A percentile compares a stretch with the other conserved stretches of the same genome.
Conservation (phyloP, 116 monocot species). For the Trichopus zeylanicus region DNA sequence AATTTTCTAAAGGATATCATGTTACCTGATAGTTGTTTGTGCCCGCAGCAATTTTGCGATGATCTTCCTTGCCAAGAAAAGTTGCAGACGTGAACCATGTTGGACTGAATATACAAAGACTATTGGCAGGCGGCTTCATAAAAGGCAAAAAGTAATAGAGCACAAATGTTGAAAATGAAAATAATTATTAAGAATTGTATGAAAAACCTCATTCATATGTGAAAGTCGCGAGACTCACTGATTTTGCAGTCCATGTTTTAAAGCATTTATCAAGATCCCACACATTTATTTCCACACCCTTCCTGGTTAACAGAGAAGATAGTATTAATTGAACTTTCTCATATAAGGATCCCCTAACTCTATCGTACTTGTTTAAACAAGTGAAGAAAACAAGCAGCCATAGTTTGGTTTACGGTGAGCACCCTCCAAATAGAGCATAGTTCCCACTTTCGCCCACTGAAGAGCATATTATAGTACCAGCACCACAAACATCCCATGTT, state of each 20-base stretch:
- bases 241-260: slow-evolving; percentile 75
- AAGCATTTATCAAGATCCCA: slow-evolving; percentile 71
- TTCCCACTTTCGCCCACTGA: slow-evolving; percentile 54
- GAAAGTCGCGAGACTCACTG: slow-evolving; percentile 38
- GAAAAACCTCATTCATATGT: not conserved
- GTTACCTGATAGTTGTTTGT: slow-evolving; percentile 80
- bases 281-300: slow-evolving; percentile 74
- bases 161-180: not conserved
- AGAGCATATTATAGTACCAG: slow-evolving; percentile 68
- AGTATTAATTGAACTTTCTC: not conserved
- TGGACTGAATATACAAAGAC: slow-evolving; percentile 64
- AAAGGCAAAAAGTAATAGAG: not conserved
- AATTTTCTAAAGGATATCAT: not conserved
- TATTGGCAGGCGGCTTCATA: slow-evolving; percentile 62
- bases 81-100: slow-evolving; percentile 92
- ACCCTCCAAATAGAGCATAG: slow-evolving; percentile 91
- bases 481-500: slow-evolving; percentile 44
- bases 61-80: slow-evolving; percentile 73
- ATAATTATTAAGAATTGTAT: not conserved
- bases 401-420: not conserved
- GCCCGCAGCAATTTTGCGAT: slow-evolving; percentile 84
- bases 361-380: not conserved
- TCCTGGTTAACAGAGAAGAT: slow-evolving; percentile 30
- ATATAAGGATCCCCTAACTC: not conserved
- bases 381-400: too few species aligned